These are phyloP conservation scores for Chlamydomonas asymmetrica DNA, from an alignment of 139 green algal genomes.

Conservation along the genomic window DNA sequence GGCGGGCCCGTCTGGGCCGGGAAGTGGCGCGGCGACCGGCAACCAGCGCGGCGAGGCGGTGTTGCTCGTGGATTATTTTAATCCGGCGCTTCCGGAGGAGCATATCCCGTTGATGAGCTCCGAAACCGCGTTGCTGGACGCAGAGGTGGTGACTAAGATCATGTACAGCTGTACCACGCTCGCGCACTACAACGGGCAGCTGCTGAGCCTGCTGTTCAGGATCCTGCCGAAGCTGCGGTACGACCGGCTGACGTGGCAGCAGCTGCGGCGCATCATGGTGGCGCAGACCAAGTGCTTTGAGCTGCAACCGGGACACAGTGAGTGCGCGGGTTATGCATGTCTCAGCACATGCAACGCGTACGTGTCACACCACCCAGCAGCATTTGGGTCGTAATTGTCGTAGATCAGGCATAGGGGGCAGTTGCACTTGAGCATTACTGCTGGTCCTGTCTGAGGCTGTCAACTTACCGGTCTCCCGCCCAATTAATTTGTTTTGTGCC, in stretches of 20 bases:
- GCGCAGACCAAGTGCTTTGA: not conserved
- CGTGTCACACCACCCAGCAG: too few relatives aligned
- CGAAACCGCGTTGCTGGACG: constrained; percentile 7
- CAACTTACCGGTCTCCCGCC: not conserved
- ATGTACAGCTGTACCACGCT: constrained; percentile 13
- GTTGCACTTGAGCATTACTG: not conserved
- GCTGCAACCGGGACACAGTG: constrained; percentile 14
- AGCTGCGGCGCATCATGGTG: constrained; percentile 17
- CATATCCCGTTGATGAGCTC: too few relatives aligned
- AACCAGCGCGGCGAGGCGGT: not conserved
- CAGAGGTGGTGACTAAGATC: constrained; percentile 17
- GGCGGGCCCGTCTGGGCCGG: not conserved
- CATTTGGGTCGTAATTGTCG: too few relatives aligned
- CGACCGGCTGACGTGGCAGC: constrained; percentile 7
- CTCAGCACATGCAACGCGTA: too few relatives aligned
- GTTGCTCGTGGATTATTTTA: not conserved
- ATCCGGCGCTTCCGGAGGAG: not conserved
- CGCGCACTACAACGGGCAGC: constrained; percentile 17
- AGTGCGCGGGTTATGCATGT: not conserved
- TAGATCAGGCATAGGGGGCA: not conserved
- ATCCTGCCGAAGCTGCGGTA: constrained; percentile 10
- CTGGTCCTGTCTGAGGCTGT: not conserved
- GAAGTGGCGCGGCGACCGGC: not conserved
- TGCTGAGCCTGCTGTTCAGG: constrained; percentile 24
- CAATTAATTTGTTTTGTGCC: not conserved